Percentiles rank a stretch among this genome's conserved stretches.
Conservation (phyloP, 148 eudicot genomes). For the Rhododendron mucronatum region DNA sequence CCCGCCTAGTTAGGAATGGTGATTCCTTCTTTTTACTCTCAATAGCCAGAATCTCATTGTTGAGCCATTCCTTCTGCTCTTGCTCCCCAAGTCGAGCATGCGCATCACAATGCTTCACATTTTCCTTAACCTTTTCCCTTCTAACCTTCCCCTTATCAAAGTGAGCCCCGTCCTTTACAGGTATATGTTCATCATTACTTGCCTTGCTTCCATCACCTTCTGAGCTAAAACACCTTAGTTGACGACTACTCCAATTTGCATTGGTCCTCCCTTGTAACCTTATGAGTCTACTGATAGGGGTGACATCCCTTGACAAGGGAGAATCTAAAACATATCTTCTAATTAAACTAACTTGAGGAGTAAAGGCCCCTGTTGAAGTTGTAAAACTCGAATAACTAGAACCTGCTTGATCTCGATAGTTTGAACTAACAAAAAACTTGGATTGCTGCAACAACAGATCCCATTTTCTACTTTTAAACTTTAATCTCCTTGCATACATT, state of each 20-base stretch:
- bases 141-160: slow-evolving; percentile 35
- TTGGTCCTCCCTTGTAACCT: slow-evolving; percentile 28
- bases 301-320: slow-evolving; percentile 15
- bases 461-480: slow-evolving; percentile 52
- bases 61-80: slow-evolving; percentile 95
- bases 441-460: slow-evolving; percentile 34
- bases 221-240: slow-evolving; percentile 57
- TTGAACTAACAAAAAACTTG: slow-evolving; percentile 35
- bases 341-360: slow-evolving; percentile 23
- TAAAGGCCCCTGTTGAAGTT: slow-evolving; percentile 14
- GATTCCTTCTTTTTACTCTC: slow-evolving; percentile 84
- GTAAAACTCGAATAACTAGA: slow-evolving; percentile 21
- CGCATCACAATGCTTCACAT: slow-evolving; percentile 40
- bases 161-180: slow-evolving; percentile 38
- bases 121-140: slow-evolving; percentile 27
- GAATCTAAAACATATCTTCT: slow-evolving; percentile 33
- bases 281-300: slow-evolving; percentile 15
- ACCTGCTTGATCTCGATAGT: slow-evolving; percentile 21
- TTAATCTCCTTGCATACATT: slow-evolving; percentile 70
- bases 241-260: slow-evolving; percentile 25
- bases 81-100: slow-evolving; percentile 87
- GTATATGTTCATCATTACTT: slow-evolving; percentile 55
- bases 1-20: slow-evolving; percentile 71
- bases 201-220: slow-evolving; percentile 87
- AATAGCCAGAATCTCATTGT: slow-evolving; percentile 68